These are phyloP conservation scores for Scheffersomyces segobiensis DNA, from an alignment of 1,139 yeast species.

Conservation along the genomic window DNA sequence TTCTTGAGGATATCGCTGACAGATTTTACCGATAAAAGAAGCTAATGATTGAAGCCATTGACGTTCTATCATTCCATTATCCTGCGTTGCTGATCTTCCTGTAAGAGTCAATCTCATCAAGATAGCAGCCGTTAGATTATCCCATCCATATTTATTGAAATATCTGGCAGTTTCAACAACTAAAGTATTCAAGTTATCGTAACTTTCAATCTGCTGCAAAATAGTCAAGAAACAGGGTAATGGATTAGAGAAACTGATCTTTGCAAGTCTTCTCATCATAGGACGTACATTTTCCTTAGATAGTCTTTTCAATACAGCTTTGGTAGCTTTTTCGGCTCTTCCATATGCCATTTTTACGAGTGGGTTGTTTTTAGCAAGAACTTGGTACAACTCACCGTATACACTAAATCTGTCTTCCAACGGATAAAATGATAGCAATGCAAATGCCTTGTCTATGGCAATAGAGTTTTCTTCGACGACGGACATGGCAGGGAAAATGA, in stretches of 20 bases:
- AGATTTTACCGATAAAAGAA: slow-evolving; percentile 63
- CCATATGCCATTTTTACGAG: slow-evolving; percentile 64
- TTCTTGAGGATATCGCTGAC: slow-evolving; percentile 48
- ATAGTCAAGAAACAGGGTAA: slow-evolving; percentile 69
- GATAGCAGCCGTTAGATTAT: slow-evolving; percentile 73
- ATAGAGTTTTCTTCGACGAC: slow-evolving; percentile 61
- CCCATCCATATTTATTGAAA: slow-evolving; percentile 84
- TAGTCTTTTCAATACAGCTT: slow-evolving; percentile 75
- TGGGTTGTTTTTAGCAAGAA: slow-evolving; percentile 58
- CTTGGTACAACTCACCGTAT: slow-evolving; percentile 75
- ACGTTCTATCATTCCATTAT: slow-evolving; percentile 78
- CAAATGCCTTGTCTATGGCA: slow-evolving; percentile 60
- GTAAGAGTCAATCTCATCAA: slow-evolving; percentile 66
- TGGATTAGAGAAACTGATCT: slow-evolving; percentile 79
- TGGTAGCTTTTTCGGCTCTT: slow-evolving; percentile 79
- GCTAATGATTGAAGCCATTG: slow-evolving; percentile 84
- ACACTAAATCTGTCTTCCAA: slow-evolving; percentile 70
- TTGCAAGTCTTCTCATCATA: slow-evolving; percentile 77
- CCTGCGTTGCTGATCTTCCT: slow-evolving; percentile 68
- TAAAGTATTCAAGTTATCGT: slow-evolving; percentile 78
- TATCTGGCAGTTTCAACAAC: slow-evolving; percentile 81
- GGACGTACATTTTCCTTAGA: slow-evolving; percentile 82
- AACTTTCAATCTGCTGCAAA: slow-evolving; percentile 81
- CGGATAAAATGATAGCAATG: slow-evolving; percentile 54
- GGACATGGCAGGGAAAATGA: slow-evolving; percentile 68